phyloP scores from a whole-genome alignment of 1,284 basidiomycete genomes.

The Cutaneotrichosporon mucoides region DNA sequence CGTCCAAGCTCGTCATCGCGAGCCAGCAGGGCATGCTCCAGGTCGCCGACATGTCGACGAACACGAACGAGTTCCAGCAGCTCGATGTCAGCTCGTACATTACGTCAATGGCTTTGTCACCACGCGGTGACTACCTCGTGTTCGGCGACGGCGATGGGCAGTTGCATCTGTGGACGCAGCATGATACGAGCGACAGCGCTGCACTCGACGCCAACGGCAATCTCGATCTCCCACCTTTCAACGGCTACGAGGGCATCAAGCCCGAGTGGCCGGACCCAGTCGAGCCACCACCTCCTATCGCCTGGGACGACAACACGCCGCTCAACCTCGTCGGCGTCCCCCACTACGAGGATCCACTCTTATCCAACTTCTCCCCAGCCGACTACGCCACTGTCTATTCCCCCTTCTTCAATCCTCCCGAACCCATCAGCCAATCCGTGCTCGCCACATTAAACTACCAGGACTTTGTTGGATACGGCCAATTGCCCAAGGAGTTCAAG shows the following conservation, averaged over 20 bases:
- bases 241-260: conserved; percentile 75
- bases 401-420: conserved; percentile 58
- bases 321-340: conserved; percentile 88
- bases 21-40: conserved; percentile 86
- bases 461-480: conserved; percentile 83
- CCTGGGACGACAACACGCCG: conserved; percentile 82
- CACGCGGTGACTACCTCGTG: conserved; percentile 82
- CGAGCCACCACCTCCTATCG: conserved; percentile 64
- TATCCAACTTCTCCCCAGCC: conserved; percentile 67
- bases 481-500: conserved; percentile 73
- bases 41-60: conserved; percentile 77
- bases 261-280: conserved; percentile 78
- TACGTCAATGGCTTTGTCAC: conserved; percentile 75
- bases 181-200: conserved; percentile 59
- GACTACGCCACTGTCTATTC: conserved; percentile 48
- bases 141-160: conserved; percentile 86
- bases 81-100: conserved; percentile 64
- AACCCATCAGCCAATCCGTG: conserved; percentile 69
- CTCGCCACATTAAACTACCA: conserved; percentile 74
- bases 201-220: conserved; percentile 34
- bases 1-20: conserved; percentile 72
- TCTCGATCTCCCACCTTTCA: conserved; percentile 61
- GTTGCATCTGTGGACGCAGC: conserved; percentile 78
- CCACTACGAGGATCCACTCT: conserved; percentile 68
- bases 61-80: conserved; percentile 56